phyloP scores from a whole-genome alignment of 2,329 filamentous ascomycete species.

The Scedosporium aurantiacum region DNA sequence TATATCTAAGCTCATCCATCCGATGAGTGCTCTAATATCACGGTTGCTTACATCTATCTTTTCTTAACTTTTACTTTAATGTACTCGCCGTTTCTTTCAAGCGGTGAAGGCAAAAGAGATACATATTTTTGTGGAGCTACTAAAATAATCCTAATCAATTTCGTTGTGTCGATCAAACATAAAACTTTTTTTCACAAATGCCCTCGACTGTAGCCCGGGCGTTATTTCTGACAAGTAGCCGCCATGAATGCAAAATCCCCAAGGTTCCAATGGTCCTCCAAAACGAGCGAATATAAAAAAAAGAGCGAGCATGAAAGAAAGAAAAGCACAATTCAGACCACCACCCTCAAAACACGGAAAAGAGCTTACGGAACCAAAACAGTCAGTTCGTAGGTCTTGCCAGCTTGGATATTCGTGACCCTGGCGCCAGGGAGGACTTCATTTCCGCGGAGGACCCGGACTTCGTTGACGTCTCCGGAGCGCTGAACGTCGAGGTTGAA shows the following conservation, averaged over 20 bases:
- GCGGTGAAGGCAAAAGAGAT: not conserved
- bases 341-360: not conserved
- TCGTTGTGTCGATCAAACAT: not conserved
- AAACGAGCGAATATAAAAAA: not conserved
- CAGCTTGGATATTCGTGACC: conserved; percentile 29
- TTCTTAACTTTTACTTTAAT: too few relatives aligned
- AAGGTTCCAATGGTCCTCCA: not conserved
- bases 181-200: not conserved
- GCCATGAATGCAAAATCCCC: not conserved
- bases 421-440: conserved; percentile 25
- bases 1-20: too few relatives aligned
- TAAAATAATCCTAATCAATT: not conserved
- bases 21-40: too few relatives aligned
- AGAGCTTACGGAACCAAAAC: conserved; percentile 16
- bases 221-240: not conserved
- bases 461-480: conserved; percentile 23
- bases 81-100: too few relatives aligned
- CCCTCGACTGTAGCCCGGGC: not conserved
- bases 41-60: too few relatives aligned
- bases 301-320: not conserved
- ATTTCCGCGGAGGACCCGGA: conserved; percentile 28
- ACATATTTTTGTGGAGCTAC: not conserved
- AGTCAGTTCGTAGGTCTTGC: conserved; percentile 31
- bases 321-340: not conserved
- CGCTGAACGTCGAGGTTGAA: conserved; percentile 35